Base-by-base conservation (phyloP, 179 eudicot species). In the Nepenthes alata region DNA sequence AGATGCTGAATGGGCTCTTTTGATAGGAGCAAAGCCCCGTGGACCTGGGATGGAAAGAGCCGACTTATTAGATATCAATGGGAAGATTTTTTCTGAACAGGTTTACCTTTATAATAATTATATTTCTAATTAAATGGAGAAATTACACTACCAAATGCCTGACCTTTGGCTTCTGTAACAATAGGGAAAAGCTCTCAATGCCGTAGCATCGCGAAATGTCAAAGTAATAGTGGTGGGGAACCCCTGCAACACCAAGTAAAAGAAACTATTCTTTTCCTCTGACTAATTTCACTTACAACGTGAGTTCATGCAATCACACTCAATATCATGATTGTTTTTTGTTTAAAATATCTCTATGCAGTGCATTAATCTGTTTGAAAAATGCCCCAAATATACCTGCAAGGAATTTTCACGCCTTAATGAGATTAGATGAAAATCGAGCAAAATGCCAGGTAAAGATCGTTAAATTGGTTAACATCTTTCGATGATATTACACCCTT, bases 41-140 rank as follows among this genome's bases (percentile, higher is more conserved):
- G 98, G 98, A 10, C 98, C 98, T 41, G 98, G 98, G 55, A 83
- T 93, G 95, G 98, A 93, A 68, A 80, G 98, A 14, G 86, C 98
- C 47, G 94, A 25, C 74, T 75, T 93, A 66, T 78, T 93, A 53
- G 97, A 93, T 75, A 80, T 89, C 60, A 93, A 93, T 63, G 98
- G 98, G 35, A 75, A 85, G 57, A 93, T 93, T 59, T 93, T 77
- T 58, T 97, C 97, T 3, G 87, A 75, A 15, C 98, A 93, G 85
- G 98, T 75, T 72, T 25, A 25, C 25, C 25, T 25, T 25, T 25
- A 25, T 25, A 25, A 25, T 25, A 25, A 8, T 48, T 6, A 14
- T 47, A 2, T 0, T 60, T 39, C 5, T 13, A 37, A 16, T 49
- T 5, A 11, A 16, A 47, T 10, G 47, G 60, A 16, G 35, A 54